Evolutionary conservation across 176 grass and related monocot genomes (phyloP), one percentile per base, ranked within the genome.

Genomic region (Zea mays): DNA sequence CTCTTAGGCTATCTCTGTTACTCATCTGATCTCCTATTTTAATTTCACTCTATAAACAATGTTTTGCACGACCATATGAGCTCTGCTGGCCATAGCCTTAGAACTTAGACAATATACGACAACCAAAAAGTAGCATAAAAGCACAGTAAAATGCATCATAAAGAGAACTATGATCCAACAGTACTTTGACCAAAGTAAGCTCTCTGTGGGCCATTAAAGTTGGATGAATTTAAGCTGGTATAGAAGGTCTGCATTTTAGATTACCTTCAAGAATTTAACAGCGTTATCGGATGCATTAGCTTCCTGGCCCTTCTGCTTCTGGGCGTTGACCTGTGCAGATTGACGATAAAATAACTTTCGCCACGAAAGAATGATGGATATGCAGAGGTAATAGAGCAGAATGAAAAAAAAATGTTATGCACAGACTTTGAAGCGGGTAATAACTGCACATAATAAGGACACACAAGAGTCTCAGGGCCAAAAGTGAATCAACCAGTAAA

Each of bases 191-290:
- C n/a, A n/a, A n/a, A n/a, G n/a, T 56, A 56, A 19, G 54, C 17
- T 56, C 16, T 16, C 50, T 54, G 16, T 17, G 4, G 12, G 69
- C 13, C 45, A 51, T 17, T 71, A 51, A 71, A 82, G 5, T 13
- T 1, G 10, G 27, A 75, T 20, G 3, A n/a, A 46, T 68, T n/a
- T 65, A 50, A 38, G 48, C 43, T 19, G 6, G 36, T 19, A 51
- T 20, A 46, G 42, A 37, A 38, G 2, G 37, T 48, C 13, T 80
- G 58, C 34, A 84, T 66, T 9, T 17, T 47, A 39, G 46, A 48
- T 87, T 83, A 92, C 90, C 90, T 93, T 92, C 67, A 95, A 89
- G 7, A 93, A 73, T 72, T 97, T 83, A 79, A 97, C 76, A 87
- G 95, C 67, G 19, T 75, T 48, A 68, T 81, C 85, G 67, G 84